Evolutionary conservation across 371 early-diverging fungal genomes (phyloP), one percentile per base, ranked within the genome.

Genomic region (Mucor indicus): DNA sequence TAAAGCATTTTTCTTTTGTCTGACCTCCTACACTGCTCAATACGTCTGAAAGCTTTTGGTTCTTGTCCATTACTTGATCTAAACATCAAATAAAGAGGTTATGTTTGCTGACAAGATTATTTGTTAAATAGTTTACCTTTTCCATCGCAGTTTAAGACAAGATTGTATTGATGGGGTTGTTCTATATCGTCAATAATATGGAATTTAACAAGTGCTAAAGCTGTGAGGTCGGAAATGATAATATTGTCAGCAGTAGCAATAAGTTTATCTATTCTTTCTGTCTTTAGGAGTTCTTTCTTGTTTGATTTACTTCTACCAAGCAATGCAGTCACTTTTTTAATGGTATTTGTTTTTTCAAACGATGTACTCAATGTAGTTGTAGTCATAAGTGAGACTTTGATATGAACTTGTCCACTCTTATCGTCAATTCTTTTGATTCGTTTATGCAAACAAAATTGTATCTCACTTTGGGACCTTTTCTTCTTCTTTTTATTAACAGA

Each of bases 371-470:
- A 15, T 15, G 25, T 11, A 0, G 24, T 15, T 3, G 32, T 10
- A 2, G 58, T 53, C 44, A 48, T 44, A 1, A 58, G 30, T 11
- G 67, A 59, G 0, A 67, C 45, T 40, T 67, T 67, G 10, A 69
- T 59, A 37, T 64, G 57, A 9, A 69, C 44, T 27, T 64, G 55
- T 2, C 62, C 69, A n/a, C 50, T 51, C 17, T 41, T 50, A 12
- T 69, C 65, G 31, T 69, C 53, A 3, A 64, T 60, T 2, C 64
- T 53, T 11, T 64, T 64, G 25, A 79, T 76, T 37, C 73, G 74
- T 24, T 76, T 75, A 45, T 73, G 73, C 44, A 78, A 58, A 25
- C 67, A 59, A 57, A 70, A 57, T 19, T 63, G 53, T 33, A 75
- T 38, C 12, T 51, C 48, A 21, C 41, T 21, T 19, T 38, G 13